A percentile compares a stretch with the other conserved stretches of the same genome.
Evolutionary conservation across 441 rosid genomes (phyloP).

Genomic region (Lepidium campestre): DNA sequence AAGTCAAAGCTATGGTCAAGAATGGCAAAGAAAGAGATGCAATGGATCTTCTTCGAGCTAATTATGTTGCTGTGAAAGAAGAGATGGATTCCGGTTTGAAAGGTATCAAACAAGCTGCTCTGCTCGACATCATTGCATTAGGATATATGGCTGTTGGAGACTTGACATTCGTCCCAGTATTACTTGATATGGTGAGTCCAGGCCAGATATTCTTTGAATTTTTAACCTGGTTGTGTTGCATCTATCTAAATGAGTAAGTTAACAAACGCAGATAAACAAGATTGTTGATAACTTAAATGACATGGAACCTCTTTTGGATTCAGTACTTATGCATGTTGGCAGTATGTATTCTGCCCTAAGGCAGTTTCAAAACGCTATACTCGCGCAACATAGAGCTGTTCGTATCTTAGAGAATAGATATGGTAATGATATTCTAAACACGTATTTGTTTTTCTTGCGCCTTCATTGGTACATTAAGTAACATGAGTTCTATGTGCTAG

Average conservation of each 20-base stretch:
- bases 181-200: slow-evolving; percentile 50
- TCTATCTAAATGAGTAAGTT: not conserved
- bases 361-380: slow-evolving; percentile 52
- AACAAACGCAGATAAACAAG: slow-evolving; percentile 52
- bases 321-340: slow-evolving; percentile 70
- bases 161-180: slow-evolving; percentile 37
- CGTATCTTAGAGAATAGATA: slow-evolving; percentile 47
- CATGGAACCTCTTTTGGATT: slow-evolving; percentile 59
- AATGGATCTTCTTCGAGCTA: slow-evolving; percentile 67
- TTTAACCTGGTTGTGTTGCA: not conserved
- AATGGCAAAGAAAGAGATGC: slow-evolving; percentile 61
- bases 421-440: slow-evolving; percentile 34
- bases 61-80: slow-evolving; percentile 65
- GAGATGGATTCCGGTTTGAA: slow-evolving; percentile 49
- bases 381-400: slow-evolving; percentile 47
- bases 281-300: slow-evolving; percentile 43
- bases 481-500: slow-evolving; percentile 25
- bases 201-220: not conserved
- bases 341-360: slow-evolving; percentile 75
- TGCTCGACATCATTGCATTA: slow-evolving; percentile 71
- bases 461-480: not conserved
- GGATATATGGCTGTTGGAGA: slow-evolving; percentile 74
- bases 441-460: not conserved
- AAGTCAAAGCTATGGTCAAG: slow-evolving; percentile 58
- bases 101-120: slow-evolving; percentile 72